These are phyloP conservation scores for Fraxinus velutina DNA, from an alignment of 305 asterid species.

Conservation along the genomic window DNA sequence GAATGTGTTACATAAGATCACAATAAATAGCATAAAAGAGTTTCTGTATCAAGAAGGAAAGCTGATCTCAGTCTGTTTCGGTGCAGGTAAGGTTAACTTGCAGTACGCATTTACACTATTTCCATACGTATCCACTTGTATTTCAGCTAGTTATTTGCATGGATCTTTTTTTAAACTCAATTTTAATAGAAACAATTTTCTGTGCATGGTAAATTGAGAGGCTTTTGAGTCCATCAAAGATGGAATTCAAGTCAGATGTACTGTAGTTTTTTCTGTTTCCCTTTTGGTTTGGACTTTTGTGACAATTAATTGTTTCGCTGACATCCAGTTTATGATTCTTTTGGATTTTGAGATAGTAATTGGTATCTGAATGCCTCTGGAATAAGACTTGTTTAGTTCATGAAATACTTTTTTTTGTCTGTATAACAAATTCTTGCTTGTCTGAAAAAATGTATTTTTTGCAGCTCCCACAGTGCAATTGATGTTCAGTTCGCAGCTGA, in stretches of 20 bases:
- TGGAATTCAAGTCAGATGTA: background rate
- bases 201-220: background rate
- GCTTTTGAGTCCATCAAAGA: background rate
- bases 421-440: background rate
- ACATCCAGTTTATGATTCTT: background rate
- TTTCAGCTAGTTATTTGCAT: background rate
- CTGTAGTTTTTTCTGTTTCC: background rate
- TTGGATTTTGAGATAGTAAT: background rate
- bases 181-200: background rate
- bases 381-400: background rate
- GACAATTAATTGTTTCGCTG: background rate
- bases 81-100: constrained; percentile 59
- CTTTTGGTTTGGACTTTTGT: background rate
- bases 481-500: constrained; percentile 63
- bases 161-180: background rate
- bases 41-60: constrained; percentile 78
- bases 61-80: constrained; percentile 71
- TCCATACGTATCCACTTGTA: background rate
- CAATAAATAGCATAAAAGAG: constrained; percentile 57
- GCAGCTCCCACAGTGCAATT: constrained; percentile 91
- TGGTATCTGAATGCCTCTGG: background rate
- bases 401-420: background rate
- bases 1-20: constrained; percentile 70
- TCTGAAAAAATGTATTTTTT: constrained; percentile 13
- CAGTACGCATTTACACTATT: background rate